Evolutionary conservation across 345 rosid species (phyloP), one percentile per base, ranked within the genome.

Genomic region (Odontarrhena argentea): DNA sequence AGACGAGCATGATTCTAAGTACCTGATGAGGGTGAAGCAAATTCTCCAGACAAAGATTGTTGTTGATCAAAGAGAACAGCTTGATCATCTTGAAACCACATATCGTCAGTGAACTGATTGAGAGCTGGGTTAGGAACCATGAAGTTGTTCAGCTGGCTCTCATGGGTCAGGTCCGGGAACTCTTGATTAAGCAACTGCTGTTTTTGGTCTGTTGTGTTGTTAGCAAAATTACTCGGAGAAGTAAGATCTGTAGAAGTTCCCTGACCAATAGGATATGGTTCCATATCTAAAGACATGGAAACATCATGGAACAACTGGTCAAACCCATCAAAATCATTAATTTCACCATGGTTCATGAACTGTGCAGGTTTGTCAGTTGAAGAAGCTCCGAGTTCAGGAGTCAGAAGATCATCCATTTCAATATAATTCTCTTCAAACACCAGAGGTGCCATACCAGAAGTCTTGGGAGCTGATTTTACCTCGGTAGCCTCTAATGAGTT

Each of bases 401-500:
- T 70, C 41, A 63, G 14, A 53, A 94, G 92, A 81, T 91, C 97
- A 77, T 87, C 85, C 25, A 93, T 82, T 84, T 91, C 97, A 76
- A 94, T 82, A 82, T 81, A 94, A 82, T 81, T 89, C 55, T 86
- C 78, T 67, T 67, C 59, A 60, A 54, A 61, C 63, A 60, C 63
- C 9, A 47, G 43, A 46, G 73, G 68, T 46, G 28, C 48, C 61
- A 53, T 53, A 28, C 43, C 55, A 52, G 67, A 50, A 36, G 6
- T 18, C 9, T 28, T 12, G 43, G 77, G 72, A 66, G 44, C 52
- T 54, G 77, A 74, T 3, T 58, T 67, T 22, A 32, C 73, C 41
- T 60, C 77, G 54, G 41, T 10, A 24, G 66, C 63, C 25, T 47
- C 76, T 9, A 64, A 64, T 40, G 50, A 44, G 15, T 50, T 25